Percentiles rank a stretch among this genome's conserved stretches.
Evolutionary conservation across 129 eudicot species (phyloP).

Genomic region (Silybum marianum): DNA sequence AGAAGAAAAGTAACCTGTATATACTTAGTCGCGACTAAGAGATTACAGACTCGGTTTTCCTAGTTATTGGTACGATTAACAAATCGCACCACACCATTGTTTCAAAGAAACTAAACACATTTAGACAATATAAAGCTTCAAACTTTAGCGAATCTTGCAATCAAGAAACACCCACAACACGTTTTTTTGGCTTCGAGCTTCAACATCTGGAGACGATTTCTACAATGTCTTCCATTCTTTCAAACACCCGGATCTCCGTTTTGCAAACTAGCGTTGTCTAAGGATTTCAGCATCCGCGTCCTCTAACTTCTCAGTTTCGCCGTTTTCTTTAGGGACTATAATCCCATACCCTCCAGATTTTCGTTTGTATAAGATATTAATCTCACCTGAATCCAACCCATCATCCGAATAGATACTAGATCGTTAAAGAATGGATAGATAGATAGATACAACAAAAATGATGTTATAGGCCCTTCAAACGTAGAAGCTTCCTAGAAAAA

Average conservation of each 20-base stretch:
- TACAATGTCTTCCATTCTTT: not conserved
- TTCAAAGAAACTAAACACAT: slow-evolving; percentile 2
- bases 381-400: slow-evolving; percentile 59
- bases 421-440: not conserved
- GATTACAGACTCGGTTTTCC: slow-evolving; percentile 27
- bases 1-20: slow-evolving; percentile 14
- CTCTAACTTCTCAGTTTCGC: slow-evolving; percentile 65
- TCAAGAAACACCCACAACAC: slow-evolving; percentile 1
- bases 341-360: slow-evolving; percentile 93
- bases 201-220: not conserved
- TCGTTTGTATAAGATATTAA: slow-evolving; percentile 81
- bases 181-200: not conserved
- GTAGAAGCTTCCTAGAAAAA: no score
- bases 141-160: slow-evolving; percentile 25
- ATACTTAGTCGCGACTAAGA: slow-evolving; percentile 12
- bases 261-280: slow-evolving; percentile 29
- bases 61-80: slow-evolving; percentile 13
- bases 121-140: slow-evolving; percentile 17
- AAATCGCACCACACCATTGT: not conserved
- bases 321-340: slow-evolving; percentile 80
- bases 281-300: slow-evolving; percentile 47
- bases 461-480: no score
- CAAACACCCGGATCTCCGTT: not conserved
- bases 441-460: not conserved
- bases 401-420: slow-evolving; percentile 3